Evolutionary conservation across 2,329 filamentous ascomycete genomes (phyloP).

Genomic region (Hypoxylon sp.): DNA sequence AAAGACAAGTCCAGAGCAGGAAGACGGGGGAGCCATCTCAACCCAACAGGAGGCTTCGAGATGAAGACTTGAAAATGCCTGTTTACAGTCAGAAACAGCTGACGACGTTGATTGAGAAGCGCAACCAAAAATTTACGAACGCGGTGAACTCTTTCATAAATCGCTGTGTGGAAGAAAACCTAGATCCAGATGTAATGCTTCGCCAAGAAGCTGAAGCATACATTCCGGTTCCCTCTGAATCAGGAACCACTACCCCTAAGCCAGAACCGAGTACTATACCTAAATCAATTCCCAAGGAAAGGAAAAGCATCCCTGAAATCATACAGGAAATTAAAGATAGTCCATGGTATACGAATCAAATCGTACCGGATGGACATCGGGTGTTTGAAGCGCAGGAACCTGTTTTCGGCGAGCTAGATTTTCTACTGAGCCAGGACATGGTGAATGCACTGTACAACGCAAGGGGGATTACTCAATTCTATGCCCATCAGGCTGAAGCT

Average conservation of each 20-base stretch:
- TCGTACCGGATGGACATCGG: conserved; percentile 92
- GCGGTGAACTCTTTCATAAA: conserved; percentile 85
- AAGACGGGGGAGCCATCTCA: conserved; percentile 82
- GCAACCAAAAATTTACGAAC: conserved; percentile 85
- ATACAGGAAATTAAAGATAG: conserved; percentile 84
- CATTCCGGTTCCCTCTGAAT: conserved; percentile 72
- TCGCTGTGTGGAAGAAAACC: conserved; percentile 73
- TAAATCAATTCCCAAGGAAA: conserved; percentile 81
- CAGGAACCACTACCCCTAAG: conserved; percentile 53
- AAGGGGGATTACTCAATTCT: conserved; percentile 86
- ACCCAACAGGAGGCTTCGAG: conserved; percentile 75
- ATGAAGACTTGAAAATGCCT: conserved; percentile 90
- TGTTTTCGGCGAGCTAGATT: conserved; percentile 86
- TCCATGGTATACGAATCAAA: conserved; percentile 92
- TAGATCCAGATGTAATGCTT: conserved; percentile 79
- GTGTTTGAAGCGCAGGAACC: conserved; percentile 89
- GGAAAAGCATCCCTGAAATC: conserved; percentile 87
- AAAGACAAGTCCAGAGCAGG: conserved; percentile 79
- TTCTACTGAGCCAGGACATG: conserved; percentile 87
- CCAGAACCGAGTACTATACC: conserved; percentile 68
- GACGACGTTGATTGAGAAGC: conserved; percentile 88
- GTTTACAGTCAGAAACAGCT: conserved; percentile 95
- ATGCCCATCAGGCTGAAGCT: conserved; percentile 92
- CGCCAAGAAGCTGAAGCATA: conserved; percentile 70
- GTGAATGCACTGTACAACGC: conserved; percentile 98